Base-by-base conservation (phyloP, 2,329 filamentous ascomycete genomes). In the Neurospora crassa region DNA sequence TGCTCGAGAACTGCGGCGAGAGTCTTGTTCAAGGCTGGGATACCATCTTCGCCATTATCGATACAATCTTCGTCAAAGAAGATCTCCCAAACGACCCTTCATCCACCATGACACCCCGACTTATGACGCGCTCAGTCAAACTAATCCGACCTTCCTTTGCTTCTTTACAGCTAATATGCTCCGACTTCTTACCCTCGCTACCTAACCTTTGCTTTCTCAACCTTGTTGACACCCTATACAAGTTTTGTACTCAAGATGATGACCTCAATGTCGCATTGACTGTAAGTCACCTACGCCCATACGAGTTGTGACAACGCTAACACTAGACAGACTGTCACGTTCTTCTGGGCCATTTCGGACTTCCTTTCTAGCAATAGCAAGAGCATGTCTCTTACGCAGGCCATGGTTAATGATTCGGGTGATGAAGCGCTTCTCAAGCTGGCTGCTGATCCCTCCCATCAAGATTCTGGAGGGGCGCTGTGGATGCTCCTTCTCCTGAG, bases 191-290 rank as follows among this genome's bases (percentile, higher is more conserved):
- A 42, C 86, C 90, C 16, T 89, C 92, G 7, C 86, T 90, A 71
- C 92, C 88, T 67, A 89, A 88, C 79, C 87, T 84, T 68, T 97
- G 87, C 82, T 92, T 91, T 80, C 86, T 90, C 72, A 88, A 90
- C 72, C 86, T 99, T 18, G 90, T 98, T 73, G 92, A 97, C 81
- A 93, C 94, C 12, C 87, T 99, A 29, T 93, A 93, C 77, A 91
- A 91, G 74, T 99, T 98, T 80, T 94, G 93, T 76, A 91, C 90
- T 0, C 96, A 99, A 79, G 87, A 91, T 74, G 92, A 97, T 75
- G 96, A 99, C 78, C 85, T 99, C 45, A 99, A 99, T 76, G 96
- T 98, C 77, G 95, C 95, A 0, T 84, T 99, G 37, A 98, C 96
- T 42, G 91, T 92, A 84, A 80, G 87, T 79, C n/a, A 12, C 20